These are phyloP conservation scores for Rhodomyrtus psidioides DNA, from an alignment of 441 rosid genomes.

Conservation along the genomic window DNA sequence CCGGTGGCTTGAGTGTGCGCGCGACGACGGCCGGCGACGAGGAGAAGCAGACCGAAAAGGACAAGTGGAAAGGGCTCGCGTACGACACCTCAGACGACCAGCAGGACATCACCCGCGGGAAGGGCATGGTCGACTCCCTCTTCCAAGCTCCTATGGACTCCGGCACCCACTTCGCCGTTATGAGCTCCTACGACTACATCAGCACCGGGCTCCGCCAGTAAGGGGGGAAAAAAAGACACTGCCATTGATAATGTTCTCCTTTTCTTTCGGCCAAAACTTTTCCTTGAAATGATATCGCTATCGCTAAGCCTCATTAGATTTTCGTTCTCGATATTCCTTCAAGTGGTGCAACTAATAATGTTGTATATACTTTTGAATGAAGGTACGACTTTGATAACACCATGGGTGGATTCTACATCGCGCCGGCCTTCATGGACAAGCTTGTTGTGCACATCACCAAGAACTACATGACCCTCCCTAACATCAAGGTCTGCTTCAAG, in stretches of 20 bases:
- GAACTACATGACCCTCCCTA: constrained; percentile 91
- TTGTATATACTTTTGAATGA: not conserved
- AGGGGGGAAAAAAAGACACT: constrained; percentile 8
- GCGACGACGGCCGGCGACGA: constrained; percentile 52
- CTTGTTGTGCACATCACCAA: constrained; percentile 89
- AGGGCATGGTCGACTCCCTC: constrained; percentile 83
- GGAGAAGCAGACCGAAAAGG: constrained; percentile 52
- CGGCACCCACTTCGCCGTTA: constrained; percentile 74
- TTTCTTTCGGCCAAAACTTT: not conserved
- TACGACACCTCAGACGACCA: constrained; percentile 79
- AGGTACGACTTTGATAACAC: constrained; percentile 77
- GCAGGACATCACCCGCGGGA: constrained; percentile 89
- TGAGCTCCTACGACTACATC: constrained; percentile 73
- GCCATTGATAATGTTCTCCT: not conserved
- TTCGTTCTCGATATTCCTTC: not conserved
- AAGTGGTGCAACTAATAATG: not conserved
- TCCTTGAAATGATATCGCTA: not conserved
- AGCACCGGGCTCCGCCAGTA: constrained; percentile 71
- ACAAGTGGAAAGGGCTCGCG: constrained; percentile 75
- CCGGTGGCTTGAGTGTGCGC: constrained; percentile 41
- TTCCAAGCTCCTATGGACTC: constrained; percentile 77
- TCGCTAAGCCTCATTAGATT: not conserved
- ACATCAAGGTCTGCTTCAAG: constrained; percentile 55
- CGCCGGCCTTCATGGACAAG: constrained; percentile 98
- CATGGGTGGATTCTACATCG: constrained; percentile 77